Base-by-base conservation (phyloP, 176 grass and related monocot genomes). In the Musa beccarii region DNA sequence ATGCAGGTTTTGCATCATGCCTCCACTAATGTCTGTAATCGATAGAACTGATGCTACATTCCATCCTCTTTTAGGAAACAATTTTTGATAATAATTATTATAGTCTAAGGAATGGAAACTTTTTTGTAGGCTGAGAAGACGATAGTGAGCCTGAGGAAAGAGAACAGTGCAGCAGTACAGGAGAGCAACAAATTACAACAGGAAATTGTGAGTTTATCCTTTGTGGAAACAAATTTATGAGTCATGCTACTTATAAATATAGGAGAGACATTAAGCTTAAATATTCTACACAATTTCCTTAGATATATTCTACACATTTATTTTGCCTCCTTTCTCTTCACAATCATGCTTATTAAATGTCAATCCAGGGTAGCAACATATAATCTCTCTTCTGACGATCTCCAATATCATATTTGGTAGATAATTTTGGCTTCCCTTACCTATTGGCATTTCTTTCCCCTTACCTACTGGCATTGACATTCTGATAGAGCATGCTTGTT, bases 111-210 rank as follows among this genome's bases (percentile, higher is more conserved):
- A 10, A 51, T 63, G 56, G 10, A 23, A 24, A 56, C 26, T 75
- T 91, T 43, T 43, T 83, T 65, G 65, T 81, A 94, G 88, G 91
- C 91, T 89, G 86, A 92, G 82, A 93, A 86, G 69, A 99, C 86
- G 75, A 86, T 99, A 77, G 70, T 76, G 82, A 88, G 78, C 76
- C 78, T 92, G 62, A 89, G 81, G 83, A 84, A 91, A 84, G 95
- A 92, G 83, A 91, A 90, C 53, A 86, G 83, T 66, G 49, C 66
- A 68, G 89, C 83, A 51, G 82, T 71, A 53, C 86, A 89, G 77
- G 96, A 89, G 83, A 82, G 91, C 54, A 79, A 99, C 49, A 89
- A 69, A 59, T 76, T 95, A 79, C 89, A 95, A 63, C 81, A 89
- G 74, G 96, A 99, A 81, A 95, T 83, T 85, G 96, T 99, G 49